phyloP scores from a whole-genome alignment of 805 yeast species.

The Wickerhamiella azyma region DNA sequence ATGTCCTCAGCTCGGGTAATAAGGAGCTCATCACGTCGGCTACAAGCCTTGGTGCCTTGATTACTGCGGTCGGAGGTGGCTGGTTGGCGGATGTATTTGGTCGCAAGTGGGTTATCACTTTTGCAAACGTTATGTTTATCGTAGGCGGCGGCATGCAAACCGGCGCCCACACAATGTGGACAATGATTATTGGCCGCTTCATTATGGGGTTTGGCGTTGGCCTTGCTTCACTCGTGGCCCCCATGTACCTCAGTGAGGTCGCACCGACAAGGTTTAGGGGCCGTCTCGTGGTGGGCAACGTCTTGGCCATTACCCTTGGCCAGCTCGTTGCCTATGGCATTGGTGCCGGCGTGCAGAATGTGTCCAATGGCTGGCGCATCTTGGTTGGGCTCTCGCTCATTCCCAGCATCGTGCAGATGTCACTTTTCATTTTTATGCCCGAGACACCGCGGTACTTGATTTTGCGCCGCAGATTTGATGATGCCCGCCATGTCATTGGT shows the following conservation, averaged over 20 bases:
- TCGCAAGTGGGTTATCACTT: conserved; percentile 69
- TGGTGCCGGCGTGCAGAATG: conserved; percentile 39
- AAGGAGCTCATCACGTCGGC: conserved; percentile 89
- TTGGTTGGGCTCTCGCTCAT: conserved; percentile 81
- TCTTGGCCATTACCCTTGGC: conserved; percentile 86
- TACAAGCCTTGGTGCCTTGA: conserved; percentile 82
- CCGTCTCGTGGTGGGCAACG: conserved; percentile 74
- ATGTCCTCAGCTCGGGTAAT: conserved; percentile 53
- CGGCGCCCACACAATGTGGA: conserved; percentile 69
- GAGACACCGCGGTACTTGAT: conserved; percentile 90
- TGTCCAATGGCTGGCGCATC: conserved; percentile 77
- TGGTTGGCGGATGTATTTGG: conserved; percentile 70
- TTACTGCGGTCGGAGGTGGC: conserved; percentile 72
- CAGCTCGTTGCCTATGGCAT: conserved; percentile 88
- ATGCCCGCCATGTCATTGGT: conserved; percentile 52
- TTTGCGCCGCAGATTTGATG: conserved; percentile 48
- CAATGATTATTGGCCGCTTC: conserved; percentile 83
- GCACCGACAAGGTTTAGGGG: conserved; percentile 91
- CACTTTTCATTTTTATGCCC: conserved; percentile 71
- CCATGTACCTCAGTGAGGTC: conserved; percentile 78
- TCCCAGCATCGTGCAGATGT: conserved; percentile 70
- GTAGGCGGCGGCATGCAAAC: conserved; percentile 79
- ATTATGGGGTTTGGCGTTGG: conserved; percentile 97
- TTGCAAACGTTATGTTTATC: conserved; percentile 68
- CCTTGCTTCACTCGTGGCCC: conserved; percentile 86